These are phyloP conservation scores for Xylaria flabelliformis DNA, from an alignment of 495 filamentous ascomycete genomes.

Conservation along the genomic window DNA sequence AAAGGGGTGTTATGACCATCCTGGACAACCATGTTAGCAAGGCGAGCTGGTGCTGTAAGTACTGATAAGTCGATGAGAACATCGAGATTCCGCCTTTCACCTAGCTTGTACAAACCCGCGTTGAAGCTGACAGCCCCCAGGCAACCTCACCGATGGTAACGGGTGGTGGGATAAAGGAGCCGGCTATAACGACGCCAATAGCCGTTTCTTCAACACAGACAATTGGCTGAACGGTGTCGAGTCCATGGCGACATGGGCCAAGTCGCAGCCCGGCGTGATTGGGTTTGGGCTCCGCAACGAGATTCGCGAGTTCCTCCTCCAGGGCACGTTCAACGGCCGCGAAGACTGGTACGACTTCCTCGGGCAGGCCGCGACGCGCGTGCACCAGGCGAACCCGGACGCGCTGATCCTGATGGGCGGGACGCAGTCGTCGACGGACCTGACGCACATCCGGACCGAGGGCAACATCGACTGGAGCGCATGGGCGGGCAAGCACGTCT, in stretches of 20 bases:
- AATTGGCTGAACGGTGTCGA: slow-evolving; percentile 52
- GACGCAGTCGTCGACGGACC: slow-evolving; percentile 50
- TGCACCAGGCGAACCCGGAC: slow-evolving; percentile 52
- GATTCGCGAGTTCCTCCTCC: slow-evolving; percentile 51
- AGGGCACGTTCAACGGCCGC: slow-evolving; percentile 46
- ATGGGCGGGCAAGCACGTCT: slow-evolving; percentile 55
- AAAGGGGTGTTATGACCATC: slow-evolving; percentile 51
- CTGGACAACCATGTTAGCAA: slow-evolving; percentile 60
- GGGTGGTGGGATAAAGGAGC: slow-evolving; percentile 58
- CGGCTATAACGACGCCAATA: slow-evolving; percentile 51
- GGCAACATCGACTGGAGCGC: slow-evolving; percentile 47
- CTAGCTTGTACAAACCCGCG: neutral
- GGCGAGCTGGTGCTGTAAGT: slow-evolving; percentile 57
- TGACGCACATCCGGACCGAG: slow-evolving; percentile 47
- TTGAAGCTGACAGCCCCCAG: slow-evolving; percentile 22
- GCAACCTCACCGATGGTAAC: slow-evolving; percentile 56
- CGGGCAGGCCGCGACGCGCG: slow-evolving; percentile 45
- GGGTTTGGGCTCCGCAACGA: slow-evolving; percentile 59
- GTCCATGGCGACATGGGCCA: slow-evolving; percentile 50
- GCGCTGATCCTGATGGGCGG: slow-evolving; percentile 56
- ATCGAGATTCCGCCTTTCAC: neutral
- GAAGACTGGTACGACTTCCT: slow-evolving; percentile 56
- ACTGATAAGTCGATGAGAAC: neutral
- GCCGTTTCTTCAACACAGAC: slow-evolving; percentile 53
- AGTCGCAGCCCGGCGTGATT: slow-evolving; percentile 49